These are phyloP conservation scores for Capronia coronata DNA, from an alignment of 2,329 filamentous ascomycete species.

Conservation along the genomic window DNA sequence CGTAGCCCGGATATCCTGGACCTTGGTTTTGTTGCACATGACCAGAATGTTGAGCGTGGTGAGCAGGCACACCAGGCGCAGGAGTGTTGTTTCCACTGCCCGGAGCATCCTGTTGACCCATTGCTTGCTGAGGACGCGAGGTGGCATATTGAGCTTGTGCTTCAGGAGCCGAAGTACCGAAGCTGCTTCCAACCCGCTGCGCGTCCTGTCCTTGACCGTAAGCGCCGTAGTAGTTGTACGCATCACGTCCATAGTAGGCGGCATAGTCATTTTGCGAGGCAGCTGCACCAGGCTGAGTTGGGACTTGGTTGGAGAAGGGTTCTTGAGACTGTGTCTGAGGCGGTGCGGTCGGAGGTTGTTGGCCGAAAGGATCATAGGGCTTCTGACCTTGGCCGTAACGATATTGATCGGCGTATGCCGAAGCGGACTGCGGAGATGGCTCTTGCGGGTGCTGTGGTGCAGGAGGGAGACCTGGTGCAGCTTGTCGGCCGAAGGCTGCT, in stretches of 20 bases:
- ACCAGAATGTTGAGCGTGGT: constrained; percentile 36
- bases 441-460: constrained; percentile 44
- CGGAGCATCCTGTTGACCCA: constrained; percentile 62
- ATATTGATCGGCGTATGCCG: constrained; percentile 45
- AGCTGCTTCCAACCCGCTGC: constrained; percentile 71
- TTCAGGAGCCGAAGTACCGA: constrained; percentile 55
- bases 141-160: constrained; percentile 54
- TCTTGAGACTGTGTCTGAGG: constrained; percentile 60
- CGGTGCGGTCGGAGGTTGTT: constrained; percentile 56
- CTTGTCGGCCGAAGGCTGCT: constrained; percentile 50
- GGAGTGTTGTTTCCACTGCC: constrained; percentile 88
- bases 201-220: constrained; percentile 68
- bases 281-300: constrained; percentile 53
- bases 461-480: constrained; percentile 54
- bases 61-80: constrained; percentile 61
- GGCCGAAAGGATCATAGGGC: constrained; percentile 77
- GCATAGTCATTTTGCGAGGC: constrained; percentile 68
- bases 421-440: constrained; percentile 42
- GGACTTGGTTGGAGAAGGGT: constrained; percentile 49
- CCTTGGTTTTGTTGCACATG: constrained; percentile 46
- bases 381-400: constrained; percentile 57
- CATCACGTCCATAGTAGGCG: constrained; percentile 74
- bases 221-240: constrained; percentile 66
- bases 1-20: constrained; percentile 52
- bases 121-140: constrained; percentile 70